phyloP scores from a whole-genome alignment of 345 rosid species.

The Eutrema yunnanense region DNA sequence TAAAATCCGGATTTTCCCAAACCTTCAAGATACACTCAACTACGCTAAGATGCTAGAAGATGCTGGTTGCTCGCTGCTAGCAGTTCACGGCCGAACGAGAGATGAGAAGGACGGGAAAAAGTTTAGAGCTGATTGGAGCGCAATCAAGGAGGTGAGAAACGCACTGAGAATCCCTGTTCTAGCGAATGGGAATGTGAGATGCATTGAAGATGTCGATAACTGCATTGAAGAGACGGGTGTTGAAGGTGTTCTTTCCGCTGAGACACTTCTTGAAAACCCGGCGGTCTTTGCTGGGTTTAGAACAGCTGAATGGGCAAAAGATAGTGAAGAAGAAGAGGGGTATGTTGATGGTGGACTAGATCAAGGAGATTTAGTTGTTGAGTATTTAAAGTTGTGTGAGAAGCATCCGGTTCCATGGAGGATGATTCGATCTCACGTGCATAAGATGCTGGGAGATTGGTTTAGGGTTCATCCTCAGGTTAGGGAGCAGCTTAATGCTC shows the following conservation, averaged over 20 bases:
- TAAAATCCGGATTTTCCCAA: slow-evolving; percentile 79
- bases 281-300: slow-evolving; percentile 82
- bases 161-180: slow-evolving; percentile 75
- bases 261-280: slow-evolving; percentile 91
- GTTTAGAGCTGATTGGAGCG: slow-evolving; percentile 71
- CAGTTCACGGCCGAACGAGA: slow-evolving; percentile 89
- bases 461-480: slow-evolving; percentile 72
- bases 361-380: slow-evolving; percentile 64
- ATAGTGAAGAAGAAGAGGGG: slow-evolving; percentile 36
- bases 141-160: slow-evolving; percentile 74
- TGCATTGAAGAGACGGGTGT: slow-evolving; percentile 71
- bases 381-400: slow-evolving; percentile 85
- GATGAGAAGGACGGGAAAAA: slow-evolving; percentile 88
- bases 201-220: slow-evolving; percentile 61
- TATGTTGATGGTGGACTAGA: slow-evolving; percentile 53
- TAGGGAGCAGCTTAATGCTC: slow-evolving; percentile 72
- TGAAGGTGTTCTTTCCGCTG: slow-evolving; percentile 95
- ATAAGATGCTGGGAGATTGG: slow-evolving; percentile 89
- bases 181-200: slow-evolving; percentile 89
- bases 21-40: slow-evolving; percentile 60
- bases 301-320: slow-evolving; percentile 56
- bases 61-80: slow-evolving; percentile 89
- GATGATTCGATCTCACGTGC: slow-evolving; percentile 83
- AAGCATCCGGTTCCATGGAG: slow-evolving; percentile 89
- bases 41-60: slow-evolving; percentile 93